Base-by-base conservation (phyloP, 495 filamentous ascomycete species). In the Trichoderma asperelloides region DNA sequence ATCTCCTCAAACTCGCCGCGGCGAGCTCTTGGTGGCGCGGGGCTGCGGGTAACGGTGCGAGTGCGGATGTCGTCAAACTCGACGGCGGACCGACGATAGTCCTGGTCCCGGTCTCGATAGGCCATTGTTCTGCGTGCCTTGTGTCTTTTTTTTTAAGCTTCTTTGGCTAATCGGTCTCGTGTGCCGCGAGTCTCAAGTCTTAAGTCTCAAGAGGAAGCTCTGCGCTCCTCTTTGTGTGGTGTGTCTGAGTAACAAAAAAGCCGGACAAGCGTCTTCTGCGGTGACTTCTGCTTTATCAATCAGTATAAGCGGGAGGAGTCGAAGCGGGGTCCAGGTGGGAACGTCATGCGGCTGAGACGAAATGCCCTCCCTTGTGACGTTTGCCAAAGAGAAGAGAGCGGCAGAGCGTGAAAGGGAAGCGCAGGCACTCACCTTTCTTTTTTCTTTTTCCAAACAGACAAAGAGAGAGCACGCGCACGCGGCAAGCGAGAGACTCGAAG, bases 21-120 rank as follows among this genome's bases (percentile, higher is more conserved):
- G 9, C 75, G 69, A 33, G 55, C 6, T 13, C 75, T 70, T 16
- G 70, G 65, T 41, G 77, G 73, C 41, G 74, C 68, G 43, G 73
- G 65, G 41, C 69, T 70, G 69, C 74, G 71, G 73, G 72, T 70
- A 30, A 73, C 77, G 28, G 73, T 72, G 57, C 80, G 78, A 66
- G 73, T 71, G 71, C 78, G 81, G 60, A 80, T 77, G 33, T 81
- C 79, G 28, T 77, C 75, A 45, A 80, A 72, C 15, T 80, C 79
- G 70, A 77, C 55, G 55, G 55, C 55, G 23, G 55, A 60, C 23
- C 55, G 55, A 30, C 55, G 55, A 21, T 60, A 60, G 55, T 60
- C 78, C 62, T 69, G 68, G 64, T 60, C 78, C 62, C 70, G 68
- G 64, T 33, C 43, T 9, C 27, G 64, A 25, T 66, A 66, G 30